Percentiles rank a stretch among this genome's conserved stretches.
These are phyloP conservation scores for Magnusiomyces ingens DNA, from an alignment of 1,139 yeast genomes.

Conservation along the genomic window DNA sequence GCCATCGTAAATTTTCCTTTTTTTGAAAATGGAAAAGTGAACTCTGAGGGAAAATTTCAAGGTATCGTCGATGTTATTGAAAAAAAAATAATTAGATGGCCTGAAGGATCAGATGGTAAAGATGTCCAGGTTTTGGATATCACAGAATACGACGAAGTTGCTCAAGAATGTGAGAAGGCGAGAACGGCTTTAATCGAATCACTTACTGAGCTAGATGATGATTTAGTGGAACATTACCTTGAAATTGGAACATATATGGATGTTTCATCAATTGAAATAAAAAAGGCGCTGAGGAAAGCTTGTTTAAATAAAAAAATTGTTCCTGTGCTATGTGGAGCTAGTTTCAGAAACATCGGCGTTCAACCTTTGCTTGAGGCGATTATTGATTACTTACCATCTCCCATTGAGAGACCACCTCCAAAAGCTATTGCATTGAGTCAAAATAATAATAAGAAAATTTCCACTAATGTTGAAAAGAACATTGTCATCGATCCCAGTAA, in stretches of 20 bases:
- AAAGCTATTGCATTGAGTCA: constrained; percentile 31
- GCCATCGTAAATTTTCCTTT: constrained; percentile 76
- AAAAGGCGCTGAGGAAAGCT: constrained; percentile 52
- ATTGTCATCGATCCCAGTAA: constrained; percentile 51
- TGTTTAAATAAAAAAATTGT: constrained; percentile 54
- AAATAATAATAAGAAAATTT: constrained; percentile 22
- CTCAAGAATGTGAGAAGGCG: constrained; percentile 47
- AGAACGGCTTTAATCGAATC: constrained; percentile 79
- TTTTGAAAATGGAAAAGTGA: constrained; percentile 41
- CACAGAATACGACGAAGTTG: constrained; percentile 30
- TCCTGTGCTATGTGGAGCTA: constrained; percentile 90
- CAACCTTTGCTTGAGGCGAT: constrained; percentile 89
- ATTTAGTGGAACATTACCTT: constrained; percentile 65
- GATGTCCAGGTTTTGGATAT: constrained; percentile 46
- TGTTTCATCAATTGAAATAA: constrained; percentile 44
- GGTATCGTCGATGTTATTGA: constrained; percentile 85
- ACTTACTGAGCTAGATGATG: constrained; percentile 62
- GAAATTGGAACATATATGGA: constrained; percentile 52
- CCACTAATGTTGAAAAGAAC: constrained; percentile 36
- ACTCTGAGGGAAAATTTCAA: constrained; percentile 29
- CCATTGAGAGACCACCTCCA: constrained; percentile 57
- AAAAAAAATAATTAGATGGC: constrained; percentile 61
- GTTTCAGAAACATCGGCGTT: constrained; percentile 87
- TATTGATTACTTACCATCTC: constrained; percentile 72
- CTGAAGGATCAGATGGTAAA: constrained; percentile 48